Evolutionary conservation across 139 green algal species (phyloP).

Genomic region (Volvox reticuliferus): DNA sequence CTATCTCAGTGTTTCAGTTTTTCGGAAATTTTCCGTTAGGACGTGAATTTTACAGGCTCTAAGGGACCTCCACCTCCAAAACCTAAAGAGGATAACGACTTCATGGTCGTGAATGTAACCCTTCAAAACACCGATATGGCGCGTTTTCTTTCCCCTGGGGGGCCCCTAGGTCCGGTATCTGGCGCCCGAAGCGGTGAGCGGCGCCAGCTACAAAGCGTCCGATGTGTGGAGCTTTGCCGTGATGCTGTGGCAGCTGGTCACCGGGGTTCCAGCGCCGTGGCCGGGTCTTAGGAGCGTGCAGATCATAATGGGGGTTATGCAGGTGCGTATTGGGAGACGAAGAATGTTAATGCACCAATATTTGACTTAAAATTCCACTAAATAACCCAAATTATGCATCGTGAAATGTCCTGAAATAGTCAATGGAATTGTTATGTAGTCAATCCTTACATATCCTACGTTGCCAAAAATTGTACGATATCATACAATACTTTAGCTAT

Average conservation of each 20-base stretch:
- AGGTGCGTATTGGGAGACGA: background rate
- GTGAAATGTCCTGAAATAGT: no score
- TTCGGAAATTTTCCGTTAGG: no score
- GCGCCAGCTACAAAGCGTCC: constrained; percentile 19
- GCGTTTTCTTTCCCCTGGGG: no score
- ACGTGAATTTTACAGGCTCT: no score
- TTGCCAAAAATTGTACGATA: background rate
- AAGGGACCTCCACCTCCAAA: no score
- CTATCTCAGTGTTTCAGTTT: no score
- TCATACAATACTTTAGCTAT: background rate
- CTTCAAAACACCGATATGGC: no score
- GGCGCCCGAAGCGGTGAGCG: background rate
- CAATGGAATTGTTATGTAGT: no score
- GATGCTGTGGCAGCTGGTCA: constrained; percentile 30
- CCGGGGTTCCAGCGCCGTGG: constrained; percentile 2
- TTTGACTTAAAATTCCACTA: background rate
- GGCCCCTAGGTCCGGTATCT: constrained; percentile 9
- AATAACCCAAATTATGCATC: background rate
- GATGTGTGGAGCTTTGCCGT: constrained; percentile 31
- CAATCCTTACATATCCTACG: no score
- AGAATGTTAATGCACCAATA: background rate
- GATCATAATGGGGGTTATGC: constrained; percentile 34
- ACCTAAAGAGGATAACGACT: no score
- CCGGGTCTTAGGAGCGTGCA: constrained; percentile 18
- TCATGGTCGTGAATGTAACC: no score